Evolutionary conservation across 2,329 filamentous ascomycete species (phyloP).

Genomic region (Alternaria sp.): DNA sequence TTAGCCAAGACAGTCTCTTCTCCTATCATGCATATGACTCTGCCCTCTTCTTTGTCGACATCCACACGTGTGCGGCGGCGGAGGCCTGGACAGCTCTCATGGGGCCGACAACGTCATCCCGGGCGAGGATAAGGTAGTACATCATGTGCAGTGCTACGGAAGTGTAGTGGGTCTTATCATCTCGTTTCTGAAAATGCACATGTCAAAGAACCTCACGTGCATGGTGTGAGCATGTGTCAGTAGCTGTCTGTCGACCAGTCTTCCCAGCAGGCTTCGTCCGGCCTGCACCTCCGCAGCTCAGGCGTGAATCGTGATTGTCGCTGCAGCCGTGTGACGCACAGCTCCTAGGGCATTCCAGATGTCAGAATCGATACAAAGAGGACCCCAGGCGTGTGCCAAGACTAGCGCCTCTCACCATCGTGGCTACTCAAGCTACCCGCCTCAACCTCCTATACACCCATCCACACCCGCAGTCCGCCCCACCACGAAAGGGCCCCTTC

Average conservation of each 20-base stretch:
- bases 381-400: constrained; percentile 25
- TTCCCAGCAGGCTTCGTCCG: not conserved
- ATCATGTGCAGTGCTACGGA: not conserved
- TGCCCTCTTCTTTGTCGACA: not conserved
- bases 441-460: constrained; percentile 30
- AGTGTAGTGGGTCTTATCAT: not conserved
- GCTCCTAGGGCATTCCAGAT: not conserved
- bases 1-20: constrained; percentile 23
- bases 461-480: constrained; percentile 40
- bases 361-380: constrained; percentile 12
- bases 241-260: not conserved
- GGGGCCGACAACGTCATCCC: not conserved
- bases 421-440: constrained; percentile 13
- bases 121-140: not conserved
- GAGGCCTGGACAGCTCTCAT: not conserved
- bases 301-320: constrained; percentile 1
- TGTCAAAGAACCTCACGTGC: constrained; percentile 3
- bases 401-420: constrained; percentile 22
- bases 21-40: not conserved
- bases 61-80: not conserved
- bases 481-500: constrained; percentile 34
- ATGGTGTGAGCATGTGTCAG: not conserved
- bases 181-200: not conserved
- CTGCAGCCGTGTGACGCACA: constrained; percentile 6
- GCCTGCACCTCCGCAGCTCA: not conserved